Conservation (phyloP, 441 rosid genomes). For the Corymbia calophylla region DNA sequence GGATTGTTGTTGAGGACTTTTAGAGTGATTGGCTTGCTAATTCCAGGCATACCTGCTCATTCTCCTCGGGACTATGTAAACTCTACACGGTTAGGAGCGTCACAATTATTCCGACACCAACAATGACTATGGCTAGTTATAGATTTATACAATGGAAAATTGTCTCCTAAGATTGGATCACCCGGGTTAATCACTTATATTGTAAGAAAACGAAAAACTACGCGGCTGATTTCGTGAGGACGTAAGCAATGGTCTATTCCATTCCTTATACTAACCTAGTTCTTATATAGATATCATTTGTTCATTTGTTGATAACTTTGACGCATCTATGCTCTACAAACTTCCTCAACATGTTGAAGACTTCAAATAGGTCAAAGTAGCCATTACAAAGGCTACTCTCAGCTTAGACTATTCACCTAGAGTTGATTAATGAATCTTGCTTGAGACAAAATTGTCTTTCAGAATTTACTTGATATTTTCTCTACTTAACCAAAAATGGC, state of each 20-base stretch:
- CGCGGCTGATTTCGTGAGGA: neutral
- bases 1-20: constrained; percentile 26
- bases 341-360: neutral
- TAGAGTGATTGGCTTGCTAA: constrained; percentile 38
- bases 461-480: neutral
- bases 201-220: neutral
- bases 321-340: neutral
- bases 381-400: neutral
- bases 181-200: neutral
- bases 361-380: neutral
- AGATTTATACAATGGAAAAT: neutral
- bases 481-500: neutral
- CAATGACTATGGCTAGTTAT: neutral
- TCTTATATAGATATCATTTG: neutral
- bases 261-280: neutral
- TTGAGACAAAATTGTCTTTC: neutral
- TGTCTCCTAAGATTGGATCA: neutral
- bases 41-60: constrained; percentile 64
- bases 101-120: neutral
- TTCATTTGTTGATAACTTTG: neutral
- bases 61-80: constrained; percentile 39
- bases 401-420: neutral
- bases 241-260: neutral
- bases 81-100: neutral
- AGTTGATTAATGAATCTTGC: neutral